phyloP scores from a whole-genome alignment of 495 filamentous ascomycete species.

The Hypoxylon rickii region DNA sequence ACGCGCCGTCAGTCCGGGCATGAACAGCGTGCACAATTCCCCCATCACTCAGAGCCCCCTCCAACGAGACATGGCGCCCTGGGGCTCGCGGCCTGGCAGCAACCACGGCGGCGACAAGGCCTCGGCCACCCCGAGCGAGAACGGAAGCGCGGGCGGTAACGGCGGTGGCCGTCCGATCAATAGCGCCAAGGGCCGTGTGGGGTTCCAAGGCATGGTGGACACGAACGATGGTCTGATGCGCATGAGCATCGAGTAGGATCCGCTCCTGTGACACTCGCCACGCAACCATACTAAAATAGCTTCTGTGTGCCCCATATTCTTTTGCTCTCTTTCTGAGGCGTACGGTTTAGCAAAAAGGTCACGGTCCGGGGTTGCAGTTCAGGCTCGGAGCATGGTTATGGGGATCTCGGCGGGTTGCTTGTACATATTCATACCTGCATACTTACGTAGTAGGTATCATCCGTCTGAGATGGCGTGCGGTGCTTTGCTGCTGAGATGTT shows the following conservation, averaged over 20 bases:
- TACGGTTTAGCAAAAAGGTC: too few species aligned
- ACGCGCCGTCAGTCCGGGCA: constrained; percentile 87
- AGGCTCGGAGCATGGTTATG: background rate
- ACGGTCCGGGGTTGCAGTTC: background rate
- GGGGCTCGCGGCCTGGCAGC: constrained; percentile 71
- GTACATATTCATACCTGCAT: background rate
- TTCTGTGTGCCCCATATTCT: too few species aligned
- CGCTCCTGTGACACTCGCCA: too few species aligned
- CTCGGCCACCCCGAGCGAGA: constrained; percentile 47
- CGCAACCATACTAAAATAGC: too few species aligned
- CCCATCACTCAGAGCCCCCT: constrained; percentile 84
- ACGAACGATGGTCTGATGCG: constrained; percentile 96
- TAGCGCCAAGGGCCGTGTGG: constrained; percentile 61
- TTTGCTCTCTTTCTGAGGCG: too few species aligned
- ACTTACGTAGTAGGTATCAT: too few species aligned
- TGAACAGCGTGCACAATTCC: constrained; percentile 82
- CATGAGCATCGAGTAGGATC: constrained; percentile 94
- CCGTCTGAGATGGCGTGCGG: too few species aligned
- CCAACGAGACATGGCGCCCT: constrained; percentile 69
- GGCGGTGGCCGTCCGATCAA: constrained; percentile 23
- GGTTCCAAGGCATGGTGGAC: constrained; percentile 94
- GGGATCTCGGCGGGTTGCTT: background rate
- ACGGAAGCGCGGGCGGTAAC: constrained; percentile 40
- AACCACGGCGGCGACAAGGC: constrained; percentile 57
- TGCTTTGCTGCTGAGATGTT: too few species aligned